A percentile compares a stretch with the other conserved stretches of the same genome.
These are phyloP conservation scores for Croton setiger DNA, from an alignment of 441 rosid species.

Conservation along the genomic window DNA sequence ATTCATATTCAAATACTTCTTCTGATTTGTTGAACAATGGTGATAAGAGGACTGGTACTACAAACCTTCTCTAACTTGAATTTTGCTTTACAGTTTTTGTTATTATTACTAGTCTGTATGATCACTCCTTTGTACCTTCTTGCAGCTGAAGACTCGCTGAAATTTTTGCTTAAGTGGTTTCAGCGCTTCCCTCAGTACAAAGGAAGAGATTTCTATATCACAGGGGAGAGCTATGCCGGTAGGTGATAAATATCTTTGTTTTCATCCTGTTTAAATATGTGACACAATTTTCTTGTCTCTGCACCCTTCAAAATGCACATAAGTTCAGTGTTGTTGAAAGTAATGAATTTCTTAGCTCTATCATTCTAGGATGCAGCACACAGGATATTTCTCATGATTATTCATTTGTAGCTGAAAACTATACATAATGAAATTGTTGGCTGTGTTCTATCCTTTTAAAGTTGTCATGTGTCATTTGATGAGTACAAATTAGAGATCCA, in stretches of 20 bases:
- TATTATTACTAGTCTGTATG: constrained; percentile 16
- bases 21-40: constrained; percentile 72
- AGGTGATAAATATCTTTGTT: constrained; percentile 6
- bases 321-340: not conserved
- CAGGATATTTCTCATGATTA: not conserved
- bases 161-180: constrained; percentile 78
- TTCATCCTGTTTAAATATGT: not conserved
- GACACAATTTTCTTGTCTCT: not conserved
- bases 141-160: constrained; percentile 74
- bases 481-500: no score
- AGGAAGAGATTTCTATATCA: constrained; percentile 76
- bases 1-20: constrained; percentile 80
- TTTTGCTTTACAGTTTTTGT: not conserved
- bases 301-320: not conserved
- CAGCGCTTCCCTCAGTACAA: constrained; percentile 86
- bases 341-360: not conserved
- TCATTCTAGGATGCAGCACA: not conserved
- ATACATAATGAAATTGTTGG: no score
- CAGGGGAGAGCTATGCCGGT: constrained; percentile 96
- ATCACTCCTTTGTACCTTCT: constrained; percentile 16
- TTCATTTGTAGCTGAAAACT: not conserved
- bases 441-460: no score
- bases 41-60: constrained; percentile 75
- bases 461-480: no score
- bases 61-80: constrained; percentile 14